Conservation (phyloP, 306 rosid species). For the Malus orientalis region DNA sequence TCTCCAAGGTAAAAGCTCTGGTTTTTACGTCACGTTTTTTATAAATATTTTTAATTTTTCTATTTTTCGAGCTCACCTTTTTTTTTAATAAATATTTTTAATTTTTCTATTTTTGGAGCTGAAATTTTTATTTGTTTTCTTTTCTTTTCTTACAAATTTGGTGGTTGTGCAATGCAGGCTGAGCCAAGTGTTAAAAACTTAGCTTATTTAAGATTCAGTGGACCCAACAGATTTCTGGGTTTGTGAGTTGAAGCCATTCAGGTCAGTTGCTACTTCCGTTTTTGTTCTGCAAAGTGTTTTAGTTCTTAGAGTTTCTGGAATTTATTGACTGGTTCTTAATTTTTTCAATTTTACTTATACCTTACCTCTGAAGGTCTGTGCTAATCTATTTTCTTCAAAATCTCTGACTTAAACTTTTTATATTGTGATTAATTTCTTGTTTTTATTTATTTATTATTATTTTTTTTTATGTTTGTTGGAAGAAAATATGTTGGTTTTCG, state of each 20-base stretch:
- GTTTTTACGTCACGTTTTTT: not conserved
- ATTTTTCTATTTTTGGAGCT: not conserved
- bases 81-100: not conserved
- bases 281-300: not conserved
- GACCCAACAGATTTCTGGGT: conserved; percentile 9
- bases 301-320: not conserved
- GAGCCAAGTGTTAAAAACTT: conserved; percentile 1
- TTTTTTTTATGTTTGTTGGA: not conserved
- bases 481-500: not conserved
- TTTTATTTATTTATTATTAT: not conserved
- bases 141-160: not conserved
- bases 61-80: not conserved
- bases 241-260: conserved; percentile 13
- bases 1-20: conserved; percentile 10
- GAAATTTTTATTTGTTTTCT: not conserved
- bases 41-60: not conserved
- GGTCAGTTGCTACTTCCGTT: conserved; percentile 29
- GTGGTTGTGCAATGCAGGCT: conserved; percentile 25
- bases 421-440: not conserved
- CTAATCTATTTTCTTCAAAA: not conserved
- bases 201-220: conserved; percentile 5
- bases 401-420: not conserved
- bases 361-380: not conserved
- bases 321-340: not conserved
- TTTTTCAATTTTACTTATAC: not conserved